Evolutionary conservation across 2,329 filamentous ascomycete genomes (phyloP).

Genomic region (Colletotrichum tanaceti): DNA sequence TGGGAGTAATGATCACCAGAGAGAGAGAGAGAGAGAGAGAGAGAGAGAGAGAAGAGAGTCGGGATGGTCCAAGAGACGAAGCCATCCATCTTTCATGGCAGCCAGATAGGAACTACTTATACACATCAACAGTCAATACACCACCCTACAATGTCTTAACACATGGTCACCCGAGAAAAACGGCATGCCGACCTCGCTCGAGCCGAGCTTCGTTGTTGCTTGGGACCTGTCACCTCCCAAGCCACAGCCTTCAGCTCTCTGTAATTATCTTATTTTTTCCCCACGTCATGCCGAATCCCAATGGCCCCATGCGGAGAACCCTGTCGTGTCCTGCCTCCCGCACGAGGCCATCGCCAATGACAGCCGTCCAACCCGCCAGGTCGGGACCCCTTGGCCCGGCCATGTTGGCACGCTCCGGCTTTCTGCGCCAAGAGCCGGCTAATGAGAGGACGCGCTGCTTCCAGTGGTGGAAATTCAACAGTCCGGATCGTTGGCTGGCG

Average conservation of each 20-base stretch:
- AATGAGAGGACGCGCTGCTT: background rate
- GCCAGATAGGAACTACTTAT: slow-evolving; percentile 4
- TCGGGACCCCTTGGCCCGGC: slow-evolving; percentile 21
- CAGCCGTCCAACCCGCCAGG: slow-evolving; percentile 5
- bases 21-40: no score
- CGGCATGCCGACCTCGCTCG: background rate
- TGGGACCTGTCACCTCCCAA: background rate
- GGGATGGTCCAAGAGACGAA: background rate
- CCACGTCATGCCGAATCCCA: background rate
- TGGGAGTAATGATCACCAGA: background rate
- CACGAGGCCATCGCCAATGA: slow-evolving; percentile 18
- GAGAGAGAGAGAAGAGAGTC: background rate
- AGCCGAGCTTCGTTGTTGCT: background rate
- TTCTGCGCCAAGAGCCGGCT: slow-evolving; percentile 24
- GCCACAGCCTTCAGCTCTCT: background rate
- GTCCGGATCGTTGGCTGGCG: slow-evolving; percentile 6
- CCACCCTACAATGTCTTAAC: background rate
- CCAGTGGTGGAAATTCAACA: slow-evolving; percentile 32
- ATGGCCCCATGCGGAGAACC: slow-evolving; percentile 35
- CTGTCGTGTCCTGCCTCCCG: slow-evolving; percentile 7
- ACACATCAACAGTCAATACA: background rate
- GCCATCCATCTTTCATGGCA: background rate
- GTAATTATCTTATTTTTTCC: background rate
- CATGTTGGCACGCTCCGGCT: background rate
- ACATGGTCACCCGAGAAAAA: no score